Conservation (phyloP, 192 early-diverging fungal species). For the Phycomyces blakesleeanus region DNA sequence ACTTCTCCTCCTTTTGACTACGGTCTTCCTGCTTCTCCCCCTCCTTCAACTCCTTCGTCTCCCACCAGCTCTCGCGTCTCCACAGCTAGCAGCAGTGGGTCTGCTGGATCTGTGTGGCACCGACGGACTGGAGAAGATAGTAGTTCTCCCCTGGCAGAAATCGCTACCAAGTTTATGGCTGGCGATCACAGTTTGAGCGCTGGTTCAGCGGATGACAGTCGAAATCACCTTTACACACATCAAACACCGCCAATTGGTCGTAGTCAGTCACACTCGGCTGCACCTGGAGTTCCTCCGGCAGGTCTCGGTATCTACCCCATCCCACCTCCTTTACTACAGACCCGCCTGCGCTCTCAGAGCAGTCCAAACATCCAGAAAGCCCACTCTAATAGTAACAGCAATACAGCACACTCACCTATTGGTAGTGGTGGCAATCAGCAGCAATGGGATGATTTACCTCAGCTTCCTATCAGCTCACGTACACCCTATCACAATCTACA, state of each 20-base stretch:
- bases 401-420: not conserved
- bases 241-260: conserved; percentile 22
- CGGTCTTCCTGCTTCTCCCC: conserved; percentile 49
- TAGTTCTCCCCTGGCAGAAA: conserved; percentile 46
- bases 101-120: conserved; percentile 27
- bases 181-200: conserved; percentile 3
- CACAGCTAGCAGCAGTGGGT: conserved; percentile 19
- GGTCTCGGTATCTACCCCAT: conserved; percentile 1
- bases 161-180: conserved; percentile 51
- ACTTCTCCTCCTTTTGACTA: conserved; percentile 11
- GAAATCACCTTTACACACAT: not conserved
- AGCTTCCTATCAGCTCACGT: conserved; percentile 9
- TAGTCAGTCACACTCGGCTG: conserved; percentile 13
- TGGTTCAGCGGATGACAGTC: not conserved
- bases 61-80: conserved; percentile 45
- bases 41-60: conserved; percentile 54
- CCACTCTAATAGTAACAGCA: not conserved
- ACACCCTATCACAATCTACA: conserved; percentile 6
- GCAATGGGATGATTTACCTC: conserved; percentile 4
- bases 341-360: conserved; percentile 48
- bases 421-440: too few relatives aligned
- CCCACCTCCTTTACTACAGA: conserved; percentile 19
- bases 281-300: not conserved
- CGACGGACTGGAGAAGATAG: conserved; percentile 30
- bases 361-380: conserved; percentile 45